Percentiles rank a stretch among this genome's conserved stretches.
Evolutionary conservation across 2,329 filamentous ascomycete species (phyloP).

Genomic region (Hymenoscyphus fructigenus): DNA sequence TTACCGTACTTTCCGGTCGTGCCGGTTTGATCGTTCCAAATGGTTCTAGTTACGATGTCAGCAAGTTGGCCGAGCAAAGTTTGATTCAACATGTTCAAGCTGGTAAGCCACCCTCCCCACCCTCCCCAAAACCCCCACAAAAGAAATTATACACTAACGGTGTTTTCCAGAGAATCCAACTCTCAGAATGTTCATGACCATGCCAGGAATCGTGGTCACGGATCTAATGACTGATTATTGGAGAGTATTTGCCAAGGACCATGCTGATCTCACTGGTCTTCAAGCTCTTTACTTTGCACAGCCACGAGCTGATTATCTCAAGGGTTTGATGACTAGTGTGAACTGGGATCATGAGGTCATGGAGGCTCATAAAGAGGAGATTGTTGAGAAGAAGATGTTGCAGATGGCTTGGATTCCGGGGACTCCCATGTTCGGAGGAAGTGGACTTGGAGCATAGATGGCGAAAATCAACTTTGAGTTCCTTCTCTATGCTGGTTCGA

Average conservation of each 20-base stretch:
- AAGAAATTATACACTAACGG: constrained; percentile 26
- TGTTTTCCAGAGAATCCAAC: constrained; percentile 44
- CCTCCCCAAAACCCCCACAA: background rate
- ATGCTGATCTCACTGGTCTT: constrained; percentile 35
- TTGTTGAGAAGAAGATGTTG: constrained; percentile 30
- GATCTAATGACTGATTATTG: constrained; percentile 13
- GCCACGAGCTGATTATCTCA: constrained; percentile 38
- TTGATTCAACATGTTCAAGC: constrained; percentile 42
- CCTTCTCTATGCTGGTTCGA: background rate
- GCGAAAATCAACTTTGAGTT: background rate
- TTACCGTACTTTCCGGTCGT: constrained; percentile 43
- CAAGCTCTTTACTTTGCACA: constrained; percentile 35
- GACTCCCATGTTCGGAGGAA: constrained; percentile 20
- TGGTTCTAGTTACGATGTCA: constrained; percentile 46
- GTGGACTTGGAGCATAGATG: constrained; percentile 14
- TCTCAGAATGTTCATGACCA: constrained; percentile 45
- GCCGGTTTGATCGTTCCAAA: constrained; percentile 37
- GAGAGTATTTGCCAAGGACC: constrained; percentile 39
- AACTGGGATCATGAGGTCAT: constrained; percentile 41
- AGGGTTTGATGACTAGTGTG: constrained; percentile 35
- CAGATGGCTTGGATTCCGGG: constrained; percentile 26
- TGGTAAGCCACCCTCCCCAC: constrained; percentile 13
- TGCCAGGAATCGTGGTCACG: constrained; percentile 44
- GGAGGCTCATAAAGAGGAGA: constrained; percentile 32
- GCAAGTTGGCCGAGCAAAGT: constrained; percentile 46